Evolutionary conservation across 2,329 filamentous ascomycete genomes (phyloP).

Genomic region (Ascosphaera pollenicola): DNA sequence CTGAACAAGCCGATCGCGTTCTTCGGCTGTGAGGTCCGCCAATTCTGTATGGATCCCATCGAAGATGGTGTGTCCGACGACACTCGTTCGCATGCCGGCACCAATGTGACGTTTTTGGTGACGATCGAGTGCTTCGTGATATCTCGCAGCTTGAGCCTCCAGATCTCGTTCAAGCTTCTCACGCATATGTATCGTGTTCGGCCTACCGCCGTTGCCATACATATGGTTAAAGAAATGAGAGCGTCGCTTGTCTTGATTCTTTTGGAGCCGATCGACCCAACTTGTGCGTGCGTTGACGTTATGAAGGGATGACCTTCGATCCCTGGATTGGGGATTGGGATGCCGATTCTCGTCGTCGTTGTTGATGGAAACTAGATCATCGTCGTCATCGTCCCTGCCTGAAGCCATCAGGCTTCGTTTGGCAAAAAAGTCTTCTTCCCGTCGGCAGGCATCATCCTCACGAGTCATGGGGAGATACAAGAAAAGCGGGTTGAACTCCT

Average conservation of each 20-base stretch:
- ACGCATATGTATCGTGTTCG: conserved; percentile 9
- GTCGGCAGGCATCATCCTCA: conserved; percentile 81
- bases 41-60: conserved; percentile 79
- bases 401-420: conserved; percentile 36
- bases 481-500: conserved; percentile 65
- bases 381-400: conserved; percentile 32
- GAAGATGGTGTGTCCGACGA: conserved; percentile 61
- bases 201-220: neutral
- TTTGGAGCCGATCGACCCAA: conserved; percentile 4
- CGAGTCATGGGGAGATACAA: conserved; percentile 83
- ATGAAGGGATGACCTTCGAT: conserved; percentile 10
- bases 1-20: conserved; percentile 64
- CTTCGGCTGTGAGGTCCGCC: conserved; percentile 76
- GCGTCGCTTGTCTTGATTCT: conserved; percentile 8
- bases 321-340: conserved; percentile 26
- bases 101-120: conserved; percentile 7
- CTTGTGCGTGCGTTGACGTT: conserved; percentile 3
- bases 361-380: conserved; percentile 23
- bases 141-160: conserved; percentile 10
- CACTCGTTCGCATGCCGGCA: conserved; percentile 18
- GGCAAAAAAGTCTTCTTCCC: conserved; percentile 78
- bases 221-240: conserved; percentile 17
- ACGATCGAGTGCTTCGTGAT: conserved; percentile 13
- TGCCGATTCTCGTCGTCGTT: conserved; percentile 20
- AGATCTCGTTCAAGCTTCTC: conserved; percentile 14